Percentiles rank a stretch among this genome's conserved stretches.
Conservation (phyloP, 2,329 filamentous ascomycete species). For the Passalora sequoiae region DNA sequence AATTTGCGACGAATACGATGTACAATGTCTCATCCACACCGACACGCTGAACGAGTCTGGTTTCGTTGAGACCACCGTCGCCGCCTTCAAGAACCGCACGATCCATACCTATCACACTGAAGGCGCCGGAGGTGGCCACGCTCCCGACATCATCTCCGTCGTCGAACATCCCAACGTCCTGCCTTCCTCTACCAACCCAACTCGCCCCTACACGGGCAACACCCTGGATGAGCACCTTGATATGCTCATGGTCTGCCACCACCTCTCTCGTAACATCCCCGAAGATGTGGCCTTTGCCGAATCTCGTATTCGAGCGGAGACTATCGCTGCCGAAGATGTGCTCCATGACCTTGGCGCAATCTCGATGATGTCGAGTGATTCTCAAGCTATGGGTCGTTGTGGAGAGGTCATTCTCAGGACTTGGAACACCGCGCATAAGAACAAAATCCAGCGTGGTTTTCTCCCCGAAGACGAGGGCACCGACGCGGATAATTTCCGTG, state of each 20-base stretch:
- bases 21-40: constrained; percentile 91
- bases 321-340: constrained; percentile 93
- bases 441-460: constrained; percentile 75
- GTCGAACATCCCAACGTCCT: constrained; percentile 86
- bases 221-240: constrained; percentile 94
- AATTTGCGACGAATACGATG: constrained; percentile 82
- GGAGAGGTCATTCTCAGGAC: constrained; percentile 89
- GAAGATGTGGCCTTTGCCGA: constrained; percentile 96
- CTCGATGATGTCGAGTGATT: constrained; percentile 95
- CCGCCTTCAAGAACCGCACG: constrained; percentile 76
- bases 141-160: constrained; percentile 90
- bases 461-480: constrained; percentile 74
- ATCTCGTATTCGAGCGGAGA: constrained; percentile 88
- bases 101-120: constrained; percentile 98
- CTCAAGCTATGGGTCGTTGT: constrained; percentile 93
- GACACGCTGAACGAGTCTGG: constrained; percentile 95
- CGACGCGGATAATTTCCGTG: constrained; percentile 81
- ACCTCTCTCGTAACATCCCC: constrained; percentile 84
- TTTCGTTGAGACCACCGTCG: constrained; percentile 89
- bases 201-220: constrained; percentile 82
- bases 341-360: constrained; percentile 92
- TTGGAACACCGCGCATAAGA: constrained; percentile 97
- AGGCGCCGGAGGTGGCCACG: constrained; percentile 89
- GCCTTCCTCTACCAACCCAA: constrained; percentile 87
- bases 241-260: constrained; percentile 98